Evolutionary conservation across 2,329 filamentous ascomycete genomes (phyloP).

Genomic region (Trichoderma lentiforme): DNA sequence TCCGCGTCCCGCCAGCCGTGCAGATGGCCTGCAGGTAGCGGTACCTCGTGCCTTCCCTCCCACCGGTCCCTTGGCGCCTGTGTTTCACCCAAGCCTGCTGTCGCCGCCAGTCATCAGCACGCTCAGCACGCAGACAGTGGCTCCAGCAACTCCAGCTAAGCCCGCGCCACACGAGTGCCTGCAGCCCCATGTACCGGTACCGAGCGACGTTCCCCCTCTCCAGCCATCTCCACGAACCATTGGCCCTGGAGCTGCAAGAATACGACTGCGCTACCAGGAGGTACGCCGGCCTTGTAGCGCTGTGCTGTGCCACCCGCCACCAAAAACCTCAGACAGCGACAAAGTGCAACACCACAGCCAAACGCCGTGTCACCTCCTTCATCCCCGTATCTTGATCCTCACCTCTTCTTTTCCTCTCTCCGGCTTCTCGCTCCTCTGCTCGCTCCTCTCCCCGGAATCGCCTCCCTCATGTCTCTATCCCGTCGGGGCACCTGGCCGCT

Average conservation of each 20-base stretch:
- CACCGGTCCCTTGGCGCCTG: background rate
- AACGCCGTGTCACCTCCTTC: conserved; percentile 17
- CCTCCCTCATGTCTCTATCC: conserved; percentile 19
- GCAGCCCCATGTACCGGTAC: conserved; percentile 1
- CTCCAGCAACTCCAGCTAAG: background rate
- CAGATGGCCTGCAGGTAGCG: background rate
- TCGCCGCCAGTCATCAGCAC: no score
- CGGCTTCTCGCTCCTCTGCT: background rate
- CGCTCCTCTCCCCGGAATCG: conserved; percentile 6
- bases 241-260: background rate
- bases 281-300: background rate
- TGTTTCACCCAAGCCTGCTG: background rate
- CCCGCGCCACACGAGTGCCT: background rate
- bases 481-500: conserved; percentile 17
- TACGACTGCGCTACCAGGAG: background rate
- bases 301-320: conserved; percentile 11
- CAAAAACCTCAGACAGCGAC: conserved; percentile 13
- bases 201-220: background rate
- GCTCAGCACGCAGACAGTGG: background rate
- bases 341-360: conserved; percentile 18
- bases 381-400: conserved; percentile 1
- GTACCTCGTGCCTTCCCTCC: background rate
- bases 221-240: background rate
- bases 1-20: background rate
- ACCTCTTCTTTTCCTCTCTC: background rate